Percentiles rank a stretch among this genome's conserved stretches.
Evolutionary conservation across 192 early-diverging fungal genomes (phyloP).

Genomic region (Coemansia sp.): DNA sequence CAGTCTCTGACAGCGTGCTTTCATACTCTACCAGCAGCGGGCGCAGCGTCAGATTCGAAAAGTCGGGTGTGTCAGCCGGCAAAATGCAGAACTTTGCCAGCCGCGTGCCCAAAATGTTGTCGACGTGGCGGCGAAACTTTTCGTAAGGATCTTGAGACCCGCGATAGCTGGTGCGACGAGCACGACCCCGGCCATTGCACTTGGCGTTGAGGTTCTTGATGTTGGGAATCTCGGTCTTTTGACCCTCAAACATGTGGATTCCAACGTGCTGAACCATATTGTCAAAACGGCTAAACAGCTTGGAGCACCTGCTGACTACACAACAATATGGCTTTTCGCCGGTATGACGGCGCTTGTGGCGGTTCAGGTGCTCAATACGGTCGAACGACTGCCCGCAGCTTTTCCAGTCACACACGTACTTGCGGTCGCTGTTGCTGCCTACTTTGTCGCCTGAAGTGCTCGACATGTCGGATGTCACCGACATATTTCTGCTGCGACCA

Average conservation of each 20-base stretch:
- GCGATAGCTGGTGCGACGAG: constrained; percentile 54
- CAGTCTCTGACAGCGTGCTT: constrained; percentile 2
- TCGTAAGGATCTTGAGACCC: constrained; percentile 39
- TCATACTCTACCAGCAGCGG: constrained; percentile 35
- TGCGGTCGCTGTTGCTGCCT: constrained; percentile 29
- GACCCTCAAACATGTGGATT: constrained; percentile 58
- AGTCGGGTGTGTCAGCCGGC: constrained; percentile 48
- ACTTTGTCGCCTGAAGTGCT: constrained; percentile 11
- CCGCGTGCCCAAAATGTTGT: constrained; percentile 26
- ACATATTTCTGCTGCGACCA: constrained; percentile 14
- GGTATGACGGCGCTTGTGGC: constrained; percentile 66
- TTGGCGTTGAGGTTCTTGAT: constrained; percentile 52
- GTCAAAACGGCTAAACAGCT: constrained; percentile 73
- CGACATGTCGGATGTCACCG: constrained; percentile 28
- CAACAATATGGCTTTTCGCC: constrained; percentile 74
- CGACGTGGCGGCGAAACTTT: constrained; percentile 48
- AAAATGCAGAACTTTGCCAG: constrained; percentile 47
- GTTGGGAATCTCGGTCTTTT: constrained; percentile 52
- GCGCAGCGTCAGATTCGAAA: constrained; percentile 52
- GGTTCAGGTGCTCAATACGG: constrained; percentile 73
- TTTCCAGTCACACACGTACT: constrained; percentile 46
- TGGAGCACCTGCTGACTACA: constrained; percentile 62
- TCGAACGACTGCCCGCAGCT: constrained; percentile 64
- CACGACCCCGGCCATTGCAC: constrained; percentile 52
- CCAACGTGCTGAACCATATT: constrained; percentile 83